Evolutionary conservation across 495 filamentous ascomycete genomes (phyloP).

Genomic region (Corynascus novoguineensis): DNA sequence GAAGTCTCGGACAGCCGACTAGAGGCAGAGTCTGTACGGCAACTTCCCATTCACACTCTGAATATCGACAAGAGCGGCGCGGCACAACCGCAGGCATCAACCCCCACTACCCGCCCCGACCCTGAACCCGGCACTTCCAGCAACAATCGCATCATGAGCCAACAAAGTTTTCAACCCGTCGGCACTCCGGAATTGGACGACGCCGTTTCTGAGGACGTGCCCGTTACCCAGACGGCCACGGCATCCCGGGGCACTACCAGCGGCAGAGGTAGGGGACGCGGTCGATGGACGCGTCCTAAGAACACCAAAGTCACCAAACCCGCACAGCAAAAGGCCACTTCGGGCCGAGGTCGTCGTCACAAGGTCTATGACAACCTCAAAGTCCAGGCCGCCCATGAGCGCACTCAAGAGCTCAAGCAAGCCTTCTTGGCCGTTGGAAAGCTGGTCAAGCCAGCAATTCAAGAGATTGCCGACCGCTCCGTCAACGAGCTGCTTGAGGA

Average conservation of each 20-base stretch:
- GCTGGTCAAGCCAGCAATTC: slow-evolving; percentile 37
- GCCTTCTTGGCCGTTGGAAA: slow-evolving; percentile 34
- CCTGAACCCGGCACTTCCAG: background rate
- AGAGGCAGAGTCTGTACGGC: slow-evolving; percentile 23
- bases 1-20: slow-evolving; percentile 20
- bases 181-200: slow-evolving; percentile 20
- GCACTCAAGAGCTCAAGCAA: slow-evolving; percentile 38
- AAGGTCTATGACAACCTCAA: slow-evolving; percentile 37
- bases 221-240: slow-evolving; percentile 13
- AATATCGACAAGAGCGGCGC: background rate
- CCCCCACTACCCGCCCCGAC: slow-evolving; percentile 1
- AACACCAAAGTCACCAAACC: slow-evolving; percentile 32
- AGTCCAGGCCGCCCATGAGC: slow-evolving; percentile 44
- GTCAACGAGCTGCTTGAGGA: slow-evolving; percentile 33
- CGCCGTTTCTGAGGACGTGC: slow-evolving; percentile 19
- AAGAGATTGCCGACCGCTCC: slow-evolving; percentile 39
- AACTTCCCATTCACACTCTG: slow-evolving; percentile 2
- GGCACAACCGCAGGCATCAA: background rate
- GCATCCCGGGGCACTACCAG: slow-evolving; percentile 28
- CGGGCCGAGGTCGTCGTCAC: slow-evolving; percentile 39
- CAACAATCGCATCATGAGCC: slow-evolving; percentile 13
- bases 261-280: slow-evolving; percentile 29
- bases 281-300: slow-evolving; percentile 13
- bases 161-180: slow-evolving; percentile 11
- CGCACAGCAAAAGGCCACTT: slow-evolving; percentile 26